Evolutionary conservation across 2,329 filamentous ascomycete genomes (phyloP).

Genomic region (Cladorrhinum sp.): DNA sequence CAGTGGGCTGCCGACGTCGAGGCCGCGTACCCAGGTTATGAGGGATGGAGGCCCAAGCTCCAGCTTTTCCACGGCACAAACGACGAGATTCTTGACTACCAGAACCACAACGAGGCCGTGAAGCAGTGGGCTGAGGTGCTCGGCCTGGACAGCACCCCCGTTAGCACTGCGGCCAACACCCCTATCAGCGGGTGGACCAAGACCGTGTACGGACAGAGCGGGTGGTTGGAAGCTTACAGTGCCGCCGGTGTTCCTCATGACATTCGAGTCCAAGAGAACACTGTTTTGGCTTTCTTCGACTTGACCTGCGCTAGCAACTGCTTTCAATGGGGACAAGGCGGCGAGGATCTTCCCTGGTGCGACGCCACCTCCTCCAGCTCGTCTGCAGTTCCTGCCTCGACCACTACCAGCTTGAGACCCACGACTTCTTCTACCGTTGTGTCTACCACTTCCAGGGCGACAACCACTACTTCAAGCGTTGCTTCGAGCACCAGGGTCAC

Average conservation of each 20-base stretch:
- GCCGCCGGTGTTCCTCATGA: conserved; percentile 39
- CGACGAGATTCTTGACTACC: conserved; percentile 49
- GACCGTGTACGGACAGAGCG: conserved; percentile 33
- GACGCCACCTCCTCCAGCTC: not conserved
- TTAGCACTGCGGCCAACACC: conserved; percentile 30
- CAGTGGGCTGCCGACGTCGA: conserved; percentile 37
- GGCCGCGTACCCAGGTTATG: conserved; percentile 49
- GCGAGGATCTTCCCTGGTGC: not conserved
- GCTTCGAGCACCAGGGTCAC: not conserved
- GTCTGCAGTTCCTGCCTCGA: not conserved
- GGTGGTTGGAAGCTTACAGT: conserved; percentile 41
- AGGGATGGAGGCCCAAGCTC: conserved; percentile 51
- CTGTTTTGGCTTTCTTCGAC: conserved; percentile 38
- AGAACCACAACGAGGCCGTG: conserved; percentile 52
- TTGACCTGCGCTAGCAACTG: conserved; percentile 34
- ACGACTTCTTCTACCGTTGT: not conserved
- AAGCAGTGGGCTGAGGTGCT: conserved; percentile 51
- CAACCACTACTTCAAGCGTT: not conserved
- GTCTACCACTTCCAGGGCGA: not conserved
- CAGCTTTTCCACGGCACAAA: conserved; percentile 55
- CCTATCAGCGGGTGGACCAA: conserved; percentile 38
- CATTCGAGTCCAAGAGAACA: conserved; percentile 38
- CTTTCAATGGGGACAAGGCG: conserved; percentile 38
- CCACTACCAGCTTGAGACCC: not conserved
- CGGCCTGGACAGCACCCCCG: conserved; percentile 32